Percentiles rank a stretch among this genome's conserved stretches.
These are phyloP conservation scores for Cyberlindnera americana DNA, from an alignment of 805 yeast species.

Conservation along the genomic window DNA sequence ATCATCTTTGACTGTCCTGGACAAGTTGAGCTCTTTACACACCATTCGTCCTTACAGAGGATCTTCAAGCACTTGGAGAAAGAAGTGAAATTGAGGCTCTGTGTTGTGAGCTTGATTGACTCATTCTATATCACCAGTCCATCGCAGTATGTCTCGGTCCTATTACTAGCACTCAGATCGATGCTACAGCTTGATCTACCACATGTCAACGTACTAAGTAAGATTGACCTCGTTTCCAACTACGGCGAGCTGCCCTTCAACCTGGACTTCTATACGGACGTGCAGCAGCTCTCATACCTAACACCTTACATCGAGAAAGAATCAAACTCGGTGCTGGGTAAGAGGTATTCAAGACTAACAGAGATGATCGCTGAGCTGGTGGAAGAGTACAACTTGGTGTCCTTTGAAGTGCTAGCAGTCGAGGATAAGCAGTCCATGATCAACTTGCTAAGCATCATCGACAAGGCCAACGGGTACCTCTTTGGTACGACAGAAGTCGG, in stretches of 20 bases:
- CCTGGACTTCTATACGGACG: constrained; percentile 87
- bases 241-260: constrained; percentile 82
- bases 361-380: constrained; percentile 77
- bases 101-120: constrained; percentile 86
- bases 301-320: constrained; percentile 70
- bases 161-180: constrained; percentile 77
- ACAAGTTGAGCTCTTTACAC: constrained; percentile 92
- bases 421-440: constrained; percentile 95
- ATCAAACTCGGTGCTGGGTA: constrained; percentile 59
- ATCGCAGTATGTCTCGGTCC: constrained; percentile 79
- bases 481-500: constrained; percentile 93
- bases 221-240: constrained; percentile 73
- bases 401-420: constrained; percentile 83
- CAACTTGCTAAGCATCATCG: constrained; percentile 67
- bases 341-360: constrained; percentile 63
- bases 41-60: constrained; percentile 66
- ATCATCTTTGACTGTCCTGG: constrained; percentile 91
- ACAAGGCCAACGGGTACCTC: constrained; percentile 89
- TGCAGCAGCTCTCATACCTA: constrained; percentile 72
- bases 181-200: constrained; percentile 94
- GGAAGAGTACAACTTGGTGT: constrained; percentile 81
- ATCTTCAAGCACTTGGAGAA: constrained; percentile 66
- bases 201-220: constrained; percentile 87
- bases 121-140: constrained; percentile 80
- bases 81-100: constrained; percentile 63